phyloP scores from a whole-genome alignment of 2,329 filamentous ascomycete genomes.

The Fusarium pseudoanthophilum region DNA sequence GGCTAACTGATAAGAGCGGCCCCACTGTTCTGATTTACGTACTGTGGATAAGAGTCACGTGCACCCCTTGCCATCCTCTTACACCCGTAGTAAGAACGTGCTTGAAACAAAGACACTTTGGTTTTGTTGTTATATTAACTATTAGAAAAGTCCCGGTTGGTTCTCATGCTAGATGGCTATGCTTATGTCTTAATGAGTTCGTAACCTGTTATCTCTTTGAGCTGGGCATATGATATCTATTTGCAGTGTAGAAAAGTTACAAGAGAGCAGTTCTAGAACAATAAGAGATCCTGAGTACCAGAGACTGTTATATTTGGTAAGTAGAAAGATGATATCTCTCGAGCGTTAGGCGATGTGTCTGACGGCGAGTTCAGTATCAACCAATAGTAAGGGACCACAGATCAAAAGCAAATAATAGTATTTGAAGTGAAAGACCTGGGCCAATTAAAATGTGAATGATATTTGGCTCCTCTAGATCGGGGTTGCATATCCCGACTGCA shows the following conservation, averaged over 20 bases:
- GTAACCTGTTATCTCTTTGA: background rate
- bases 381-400: background rate
- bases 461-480: background rate
- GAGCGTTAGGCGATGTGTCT: background rate
- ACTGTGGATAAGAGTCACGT: slow-evolving; percentile 14
- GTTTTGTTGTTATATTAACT: background rate
- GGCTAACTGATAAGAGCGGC: slow-evolving; percentile 24
- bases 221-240: background rate
- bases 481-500: background rate
- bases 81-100: background rate
- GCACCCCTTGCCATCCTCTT: background rate
- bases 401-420: background rate
- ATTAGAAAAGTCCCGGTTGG: too few species aligned
- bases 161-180: too few species aligned
- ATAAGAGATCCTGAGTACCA: too few species aligned
- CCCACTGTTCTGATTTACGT: slow-evolving; percentile 2
- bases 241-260: background rate
- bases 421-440: background rate
- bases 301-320: background rate
- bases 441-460: background rate
- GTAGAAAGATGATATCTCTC: background rate
- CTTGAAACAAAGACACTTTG: background rate
- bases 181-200: too few species aligned
- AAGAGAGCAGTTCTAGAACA: background rate
- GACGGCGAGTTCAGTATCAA: background rate